Evolutionary conservation across 805 yeast species (phyloP), one percentile per base, ranked within the genome.

Genomic region (Myxozyma neglecta): DNA sequence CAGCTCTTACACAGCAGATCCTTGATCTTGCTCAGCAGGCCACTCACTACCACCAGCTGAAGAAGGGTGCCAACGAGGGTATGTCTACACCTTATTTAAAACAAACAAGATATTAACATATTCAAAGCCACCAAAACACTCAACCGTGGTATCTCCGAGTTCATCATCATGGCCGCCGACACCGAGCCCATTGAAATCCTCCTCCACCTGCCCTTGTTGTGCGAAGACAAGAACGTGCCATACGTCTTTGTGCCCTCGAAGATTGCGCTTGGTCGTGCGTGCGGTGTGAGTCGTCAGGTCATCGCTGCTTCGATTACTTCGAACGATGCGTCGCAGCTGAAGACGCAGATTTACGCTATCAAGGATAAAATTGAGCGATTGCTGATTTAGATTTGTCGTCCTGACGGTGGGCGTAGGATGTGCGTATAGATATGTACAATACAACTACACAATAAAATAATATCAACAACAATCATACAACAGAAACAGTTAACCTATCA

Each of bases 51-150:
- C 91, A 98, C 84, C 99, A 94, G 82, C 86, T 94, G 79, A 94
- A 94, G 85, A 94, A 94, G 80, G 99, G 99, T 80, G 99, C 99
- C 71, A 94, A 94, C 79, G 99, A 94, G 83, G 96, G 98, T 75
- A 94, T 97, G 66, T 24, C 14, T 37, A 16, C 6, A 42, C 18
- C 32, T 16, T 39, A n/a, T 14, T 44, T 34, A 29, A 42, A 20
- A 4, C 42, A 2, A n/a, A 16, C 6, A 8, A 11, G 37, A 10
- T 11, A 16, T 46, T 37, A 13, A 35, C 46, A 8, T 14, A n/a
- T 20, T 14, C 32, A 9, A 34, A 63, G 67, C 67, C 35, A 64
- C 67, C 53, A 64, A 64, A 55, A 64, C 67, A 11, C 67, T 64
- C 51, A 64, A 64, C 63, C 65, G 68, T 32, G 68, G 68, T 35